A percentile compares a stretch with the other conserved stretches of the same genome.
Evolutionary conservation across 495 filamentous ascomycete genomes (phyloP).

Genomic region (Trypethelium eluteriae): DNA sequence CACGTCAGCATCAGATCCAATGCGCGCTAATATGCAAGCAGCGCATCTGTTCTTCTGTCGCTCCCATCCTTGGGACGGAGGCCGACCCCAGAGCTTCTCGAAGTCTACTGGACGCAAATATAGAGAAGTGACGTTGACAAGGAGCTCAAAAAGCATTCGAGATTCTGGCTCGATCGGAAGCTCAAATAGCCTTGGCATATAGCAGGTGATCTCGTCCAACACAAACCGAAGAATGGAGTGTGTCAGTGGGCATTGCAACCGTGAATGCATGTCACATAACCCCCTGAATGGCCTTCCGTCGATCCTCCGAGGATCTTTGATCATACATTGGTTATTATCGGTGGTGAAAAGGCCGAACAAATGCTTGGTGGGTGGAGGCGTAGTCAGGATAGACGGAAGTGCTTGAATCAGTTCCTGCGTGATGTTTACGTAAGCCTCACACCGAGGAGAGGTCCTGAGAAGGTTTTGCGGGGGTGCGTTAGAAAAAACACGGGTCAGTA

Average conservation of each 20-base stretch:
- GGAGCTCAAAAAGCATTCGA: neutral
- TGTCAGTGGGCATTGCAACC: neutral
- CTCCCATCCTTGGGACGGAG: neutral
- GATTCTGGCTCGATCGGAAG: neutral
- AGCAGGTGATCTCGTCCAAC: neutral
- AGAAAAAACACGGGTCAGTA: neutral
- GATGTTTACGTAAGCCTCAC: neutral
- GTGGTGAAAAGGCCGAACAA: neutral
- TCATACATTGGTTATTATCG: neutral
- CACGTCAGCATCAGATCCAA: neutral
- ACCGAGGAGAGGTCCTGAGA: neutral
- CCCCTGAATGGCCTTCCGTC: neutral
- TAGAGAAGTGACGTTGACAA: neutral
- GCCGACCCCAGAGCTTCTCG: neutral
- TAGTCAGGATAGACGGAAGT: neutral
- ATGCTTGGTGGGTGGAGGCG: neutral
- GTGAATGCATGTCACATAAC: neutral
- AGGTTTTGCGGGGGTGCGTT: neutral
- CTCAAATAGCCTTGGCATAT: neutral
- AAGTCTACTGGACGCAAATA: neutral
- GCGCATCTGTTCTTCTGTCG: neutral
- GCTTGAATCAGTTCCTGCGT: neutral
- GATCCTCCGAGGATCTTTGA: neutral
- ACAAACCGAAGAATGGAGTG: conserved; percentile 6
- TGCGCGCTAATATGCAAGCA: conserved; percentile 1